These are phyloP conservation scores for Penicillium expansum DNA, from an alignment of 2,329 filamentous ascomycete species.

Conservation along the genomic window DNA sequence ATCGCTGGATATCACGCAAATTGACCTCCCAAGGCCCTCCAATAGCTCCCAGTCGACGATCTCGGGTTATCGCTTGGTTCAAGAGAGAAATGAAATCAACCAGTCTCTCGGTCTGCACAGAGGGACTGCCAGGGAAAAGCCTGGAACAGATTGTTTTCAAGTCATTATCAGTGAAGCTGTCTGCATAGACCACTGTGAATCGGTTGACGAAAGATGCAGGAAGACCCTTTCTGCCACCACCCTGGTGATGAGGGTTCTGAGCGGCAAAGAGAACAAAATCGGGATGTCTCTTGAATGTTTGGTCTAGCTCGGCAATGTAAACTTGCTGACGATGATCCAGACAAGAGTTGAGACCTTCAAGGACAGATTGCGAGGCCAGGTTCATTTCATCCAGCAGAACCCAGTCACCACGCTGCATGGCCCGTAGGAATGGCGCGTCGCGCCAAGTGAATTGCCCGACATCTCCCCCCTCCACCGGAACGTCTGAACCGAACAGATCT, in stretches of 20 bases:
- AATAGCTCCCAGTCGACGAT: conserved; percentile 52
- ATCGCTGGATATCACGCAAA: conserved; percentile 82
- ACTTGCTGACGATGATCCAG: conserved; percentile 94
- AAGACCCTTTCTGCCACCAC: conserved; percentile 89
- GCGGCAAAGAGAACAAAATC: conserved; percentile 94
- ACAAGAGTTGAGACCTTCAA: conserved; percentile 95
- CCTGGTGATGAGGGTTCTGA: conserved; percentile 96
- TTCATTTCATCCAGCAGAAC: conserved; percentile 99
- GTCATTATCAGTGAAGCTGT: conserved; percentile 79
- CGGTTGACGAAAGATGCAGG: conserved; percentile 96
- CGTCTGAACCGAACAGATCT: conserved; percentile 95
- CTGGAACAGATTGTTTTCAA: conserved; percentile 76
- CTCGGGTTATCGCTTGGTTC: conserved; percentile 65
- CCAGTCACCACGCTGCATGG: conserved; percentile 97
- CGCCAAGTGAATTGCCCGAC: conserved; percentile 92
- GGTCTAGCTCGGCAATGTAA: conserved; percentile 91
- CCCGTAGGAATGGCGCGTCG: conserved; percentile 90
- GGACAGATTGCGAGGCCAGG: conserved; percentile 89
- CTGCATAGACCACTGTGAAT: conserved; percentile 96
- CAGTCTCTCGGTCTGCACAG: conserved; percentile 61
- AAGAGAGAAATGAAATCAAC: conserved; percentile 80
- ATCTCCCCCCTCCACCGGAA: conserved; percentile 87
- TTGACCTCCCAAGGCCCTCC: conserved; percentile 95
- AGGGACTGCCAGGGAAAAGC: conserved; percentile 65
- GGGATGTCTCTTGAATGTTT: conserved; percentile 84